A percentile compares a stretch with the other conserved stretches of the same genome.
These are phyloP conservation scores for Chimonanthus praecox DNA, from an alignment of 164 flowering plant species.

Conservation along the genomic window DNA sequence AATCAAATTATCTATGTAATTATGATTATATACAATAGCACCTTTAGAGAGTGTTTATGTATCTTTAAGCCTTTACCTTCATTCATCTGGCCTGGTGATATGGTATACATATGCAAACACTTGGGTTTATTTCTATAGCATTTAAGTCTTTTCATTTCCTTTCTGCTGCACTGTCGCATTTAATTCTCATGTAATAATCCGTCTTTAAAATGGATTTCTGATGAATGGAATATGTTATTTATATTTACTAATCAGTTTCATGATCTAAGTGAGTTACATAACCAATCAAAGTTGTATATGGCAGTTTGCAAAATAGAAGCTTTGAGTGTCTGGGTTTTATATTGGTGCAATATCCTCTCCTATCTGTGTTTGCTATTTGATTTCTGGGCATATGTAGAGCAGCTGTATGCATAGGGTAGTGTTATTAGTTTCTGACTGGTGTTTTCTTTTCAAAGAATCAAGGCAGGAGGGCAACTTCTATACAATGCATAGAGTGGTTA, in stretches of 20 bases:
- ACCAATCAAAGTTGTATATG: background rate
- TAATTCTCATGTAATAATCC: background rate
- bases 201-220: background rate
- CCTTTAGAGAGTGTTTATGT: too few relatives aligned
- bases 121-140: background rate
- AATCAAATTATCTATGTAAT: background rate
- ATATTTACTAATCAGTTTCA: too few relatives aligned
- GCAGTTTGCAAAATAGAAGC: background rate
- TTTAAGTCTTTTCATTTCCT: too few relatives aligned
- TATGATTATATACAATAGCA: background rate
- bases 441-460: background rate
- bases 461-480: constrained; percentile 4
- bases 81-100: background rate
- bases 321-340: background rate
- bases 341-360: background rate
- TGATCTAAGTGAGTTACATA: background rate
- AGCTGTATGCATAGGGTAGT: background rate
- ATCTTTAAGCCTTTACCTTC: too few relatives aligned
- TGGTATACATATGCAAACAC: background rate
- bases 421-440: background rate
- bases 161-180: background rate
- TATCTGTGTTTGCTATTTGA: background rate
- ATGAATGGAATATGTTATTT: background rate
- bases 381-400: background rate
- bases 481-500: background rate